phyloP scores from a whole-genome alignment of 1,284 basidiomycete species.

The Cutaneotrichosporon cavernicola region DNA sequence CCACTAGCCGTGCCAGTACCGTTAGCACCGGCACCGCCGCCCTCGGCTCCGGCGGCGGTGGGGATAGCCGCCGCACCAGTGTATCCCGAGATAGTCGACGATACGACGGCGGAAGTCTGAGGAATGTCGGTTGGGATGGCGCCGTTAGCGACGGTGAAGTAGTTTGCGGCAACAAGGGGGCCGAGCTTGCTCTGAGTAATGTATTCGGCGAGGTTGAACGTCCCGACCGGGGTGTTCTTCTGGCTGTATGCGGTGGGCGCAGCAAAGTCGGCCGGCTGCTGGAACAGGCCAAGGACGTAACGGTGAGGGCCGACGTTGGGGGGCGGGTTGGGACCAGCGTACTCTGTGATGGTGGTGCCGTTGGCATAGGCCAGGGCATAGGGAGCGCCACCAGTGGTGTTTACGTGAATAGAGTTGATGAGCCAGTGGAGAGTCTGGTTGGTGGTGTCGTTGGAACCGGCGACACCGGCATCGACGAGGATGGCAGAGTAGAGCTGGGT shows the following conservation, averaged over 20 bases:
- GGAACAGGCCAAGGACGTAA: conserved; percentile 46
- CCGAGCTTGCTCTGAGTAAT: conserved; percentile 48
- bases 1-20: conserved; percentile 11
- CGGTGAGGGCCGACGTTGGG: conserved; percentile 68
- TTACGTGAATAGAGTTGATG: conserved; percentile 63
- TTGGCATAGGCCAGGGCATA: conserved; percentile 24
- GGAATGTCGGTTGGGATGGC: conserved; percentile 55
- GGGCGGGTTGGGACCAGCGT: conserved; percentile 70
- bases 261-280: conserved; percentile 56
- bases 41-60: conserved; percentile 27
- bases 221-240: conserved; percentile 60
- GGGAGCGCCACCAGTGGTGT: conserved; percentile 56
- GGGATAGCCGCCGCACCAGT: conserved; percentile 48
- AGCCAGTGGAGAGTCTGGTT: conserved; percentile 75
- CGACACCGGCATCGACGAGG: conserved; percentile 67
- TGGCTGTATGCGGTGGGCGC: conserved; percentile 62
- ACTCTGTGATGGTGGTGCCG: conserved; percentile 57
- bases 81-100: conserved; percentile 21
- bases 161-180: conserved; percentile 57
- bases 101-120: conserved; percentile 11
- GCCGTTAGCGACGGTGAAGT: conserved; percentile 70
- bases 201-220: conserved; percentile 56
- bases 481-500: conserved; percentile 59
- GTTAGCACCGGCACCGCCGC: conserved; percentile 19
- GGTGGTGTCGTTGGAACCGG: conserved; percentile 56